phyloP scores from a whole-genome alignment of 768 basidiomycete species.

The Rickenella mellea region DNA sequence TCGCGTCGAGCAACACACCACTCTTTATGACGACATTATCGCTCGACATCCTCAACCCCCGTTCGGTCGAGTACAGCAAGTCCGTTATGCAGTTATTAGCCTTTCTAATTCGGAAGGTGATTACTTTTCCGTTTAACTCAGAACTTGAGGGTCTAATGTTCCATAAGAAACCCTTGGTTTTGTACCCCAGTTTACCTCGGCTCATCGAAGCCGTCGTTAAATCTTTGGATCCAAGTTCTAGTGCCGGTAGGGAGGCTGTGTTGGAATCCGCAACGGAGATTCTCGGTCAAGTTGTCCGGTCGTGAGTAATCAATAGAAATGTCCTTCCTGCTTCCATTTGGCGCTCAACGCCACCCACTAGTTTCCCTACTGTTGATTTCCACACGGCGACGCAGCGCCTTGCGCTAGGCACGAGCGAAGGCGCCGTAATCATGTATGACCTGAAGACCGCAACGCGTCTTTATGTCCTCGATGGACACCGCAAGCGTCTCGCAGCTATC shows the following conservation, averaged over 20 bases:
- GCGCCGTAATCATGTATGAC: conserved; percentile 92
- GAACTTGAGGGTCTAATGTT: background rate
- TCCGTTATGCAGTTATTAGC: conserved; percentile 90
- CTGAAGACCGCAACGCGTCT: conserved; percentile 91
- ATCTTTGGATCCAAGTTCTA: conserved; percentile 87
- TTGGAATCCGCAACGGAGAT: conserved; percentile 91
- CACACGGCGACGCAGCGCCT: conserved; percentile 80
- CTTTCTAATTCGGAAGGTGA: conserved; percentile 84
- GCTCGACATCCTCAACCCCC: conserved; percentile 78
- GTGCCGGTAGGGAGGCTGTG: conserved; percentile 68
- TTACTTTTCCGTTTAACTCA: conserved; percentile 3
- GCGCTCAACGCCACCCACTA: conserved; percentile 17
- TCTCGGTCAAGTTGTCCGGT: conserved; percentile 87
- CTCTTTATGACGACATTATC: conserved; percentile 92
- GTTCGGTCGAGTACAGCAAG: conserved; percentile 67
- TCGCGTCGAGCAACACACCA: conserved; percentile 74
- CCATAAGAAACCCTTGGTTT: conserved; percentile 68
- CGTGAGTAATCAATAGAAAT: conserved; percentile 35
- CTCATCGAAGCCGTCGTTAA: conserved; percentile 94
- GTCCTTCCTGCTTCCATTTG: background rate
- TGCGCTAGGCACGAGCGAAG: conserved; percentile 90
- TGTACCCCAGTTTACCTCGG: conserved; percentile 76
- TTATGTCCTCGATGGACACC: conserved; percentile 91
- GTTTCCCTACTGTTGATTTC: conserved; percentile 92
- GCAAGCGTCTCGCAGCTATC: conserved; percentile 69